These are phyloP conservation scores for Boletus patriciae DNA, from an alignment of 768 basidiomycete genomes.

Conservation along the genomic window DNA sequence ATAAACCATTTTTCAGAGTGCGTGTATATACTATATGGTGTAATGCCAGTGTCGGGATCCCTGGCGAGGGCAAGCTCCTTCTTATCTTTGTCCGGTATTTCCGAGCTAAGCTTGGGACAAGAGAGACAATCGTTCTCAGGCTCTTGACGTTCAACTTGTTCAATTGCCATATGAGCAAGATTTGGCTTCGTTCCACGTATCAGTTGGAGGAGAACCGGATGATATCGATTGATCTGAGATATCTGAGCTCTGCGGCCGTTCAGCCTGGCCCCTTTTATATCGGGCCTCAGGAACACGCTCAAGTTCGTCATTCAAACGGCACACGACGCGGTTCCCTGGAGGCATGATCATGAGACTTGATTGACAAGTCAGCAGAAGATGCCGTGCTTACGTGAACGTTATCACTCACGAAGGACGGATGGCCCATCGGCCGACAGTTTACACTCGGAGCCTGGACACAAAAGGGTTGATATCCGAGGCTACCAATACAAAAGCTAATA, in stretches of 20 bases:
- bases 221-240: not conserved
- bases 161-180: not conserved
- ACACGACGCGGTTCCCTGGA: not conserved
- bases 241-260: no score
- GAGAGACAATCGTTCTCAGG: not conserved
- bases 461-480: not conserved
- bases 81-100: not conserved
- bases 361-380: not conserved
- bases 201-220: not conserved
- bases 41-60: not conserved
- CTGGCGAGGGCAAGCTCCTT: not conserved
- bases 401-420: not conserved
- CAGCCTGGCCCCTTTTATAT: not conserved
- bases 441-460: not conserved
- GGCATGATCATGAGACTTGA: not conserved
- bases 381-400: not conserved
- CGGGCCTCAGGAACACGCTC: not conserved
- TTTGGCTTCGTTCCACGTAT: not conserved
- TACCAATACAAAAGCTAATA: not conserved
- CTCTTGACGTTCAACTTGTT: conserved; percentile 4
- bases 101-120: not conserved
- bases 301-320: not conserved
- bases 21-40: conserved; percentile 51
- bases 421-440: not conserved
- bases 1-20: conserved; percentile 66